Base-by-base conservation (phyloP, 179 eudicot genomes). In the Beta lomatogona region DNA sequence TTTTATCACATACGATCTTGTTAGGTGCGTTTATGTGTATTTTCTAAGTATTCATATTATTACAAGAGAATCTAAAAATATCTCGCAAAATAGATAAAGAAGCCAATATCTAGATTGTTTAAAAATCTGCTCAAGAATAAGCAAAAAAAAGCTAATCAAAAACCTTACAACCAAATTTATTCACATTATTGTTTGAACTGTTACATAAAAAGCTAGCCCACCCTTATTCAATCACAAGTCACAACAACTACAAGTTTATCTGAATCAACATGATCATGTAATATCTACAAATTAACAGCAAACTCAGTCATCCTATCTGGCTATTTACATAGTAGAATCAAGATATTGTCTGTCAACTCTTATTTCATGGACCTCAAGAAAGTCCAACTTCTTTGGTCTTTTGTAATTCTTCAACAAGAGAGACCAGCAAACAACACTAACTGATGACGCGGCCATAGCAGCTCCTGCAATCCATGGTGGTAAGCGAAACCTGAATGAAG, bases 401-500 rank as follows among this genome's bases (percentile, higher is more conserved):
- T 21, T 91, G 87, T 97, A 94, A 59, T 92, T 82, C 88, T 88
- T 94, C 83, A 97, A 85, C 91, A 97, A 77, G 25, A 97, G 92
- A 22, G 97, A 97, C 88, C 97, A 91, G 68, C 97, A 91, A 76
- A 96, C 98, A 25, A 97, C 97, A 60, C 97, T 94, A 0, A 94
- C 97, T 1, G 97, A 94, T 31, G 99, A 96, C 41, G 99, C 99
- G 6, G 99, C 99, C 99, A 96, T 96, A 3, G 98, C 99, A 52
- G 97, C 99, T 77, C 99, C 99, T 0, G 99, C 99, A 36, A 96
- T 64, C 99, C 98, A 96, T 46, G 98, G 99, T 0, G 97, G 99
- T 55, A 96, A 82, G n/a, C 99, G 91, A 71, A 93, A 94, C 77
- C 94, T 79, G 3, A 93, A 89, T 16, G 83, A 86, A 31, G 98